Conservation (phyloP, 352 stramenopile species). For the Phytophthora europaea region DNA sequence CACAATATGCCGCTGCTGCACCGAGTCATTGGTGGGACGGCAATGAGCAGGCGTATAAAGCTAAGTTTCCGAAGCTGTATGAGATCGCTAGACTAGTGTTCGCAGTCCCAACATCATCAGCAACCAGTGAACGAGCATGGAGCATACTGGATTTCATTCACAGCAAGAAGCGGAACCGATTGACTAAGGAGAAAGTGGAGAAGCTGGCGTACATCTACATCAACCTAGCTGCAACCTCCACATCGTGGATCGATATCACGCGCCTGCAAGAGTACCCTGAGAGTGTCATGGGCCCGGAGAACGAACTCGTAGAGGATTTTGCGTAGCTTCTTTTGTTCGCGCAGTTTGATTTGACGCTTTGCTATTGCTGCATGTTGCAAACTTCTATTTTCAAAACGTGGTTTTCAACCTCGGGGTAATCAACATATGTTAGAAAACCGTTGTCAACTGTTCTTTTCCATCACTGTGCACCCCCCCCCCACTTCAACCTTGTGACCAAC, state of each 20-base stretch:
- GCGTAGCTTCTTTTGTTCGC: too few relatives aligned
- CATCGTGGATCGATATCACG: constrained; percentile 2
- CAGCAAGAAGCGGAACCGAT: constrained; percentile 11
- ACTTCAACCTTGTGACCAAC: too few relatives aligned
- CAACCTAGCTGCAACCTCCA: background rate
- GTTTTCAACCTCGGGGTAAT: too few relatives aligned
- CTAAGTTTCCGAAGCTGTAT: background rate
- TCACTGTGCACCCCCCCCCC: too few relatives aligned
- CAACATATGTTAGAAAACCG: too few relatives aligned
- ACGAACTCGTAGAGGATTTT: too few relatives aligned
- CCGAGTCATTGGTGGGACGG: constrained; percentile 6
- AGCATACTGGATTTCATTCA: constrained; percentile 19
- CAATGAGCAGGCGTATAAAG: constrained; percentile 1
- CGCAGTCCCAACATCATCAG: background rate
- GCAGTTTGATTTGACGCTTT: too few relatives aligned
- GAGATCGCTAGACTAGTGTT: constrained; percentile 8
- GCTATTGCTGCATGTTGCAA: too few relatives aligned
- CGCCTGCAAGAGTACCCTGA: background rate
- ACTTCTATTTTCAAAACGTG: too few relatives aligned
- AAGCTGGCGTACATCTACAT: constrained; percentile 18
- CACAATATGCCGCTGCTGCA: constrained; percentile 6
- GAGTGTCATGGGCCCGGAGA: constrained; percentile 2
- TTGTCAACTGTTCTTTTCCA: too few relatives aligned
- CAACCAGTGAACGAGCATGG: constrained; percentile 14
- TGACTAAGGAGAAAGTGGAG: constrained; percentile 2